Conservation (phyloP, 2,329 filamentous ascomycete species). For the Penicillium sp. region DNA sequence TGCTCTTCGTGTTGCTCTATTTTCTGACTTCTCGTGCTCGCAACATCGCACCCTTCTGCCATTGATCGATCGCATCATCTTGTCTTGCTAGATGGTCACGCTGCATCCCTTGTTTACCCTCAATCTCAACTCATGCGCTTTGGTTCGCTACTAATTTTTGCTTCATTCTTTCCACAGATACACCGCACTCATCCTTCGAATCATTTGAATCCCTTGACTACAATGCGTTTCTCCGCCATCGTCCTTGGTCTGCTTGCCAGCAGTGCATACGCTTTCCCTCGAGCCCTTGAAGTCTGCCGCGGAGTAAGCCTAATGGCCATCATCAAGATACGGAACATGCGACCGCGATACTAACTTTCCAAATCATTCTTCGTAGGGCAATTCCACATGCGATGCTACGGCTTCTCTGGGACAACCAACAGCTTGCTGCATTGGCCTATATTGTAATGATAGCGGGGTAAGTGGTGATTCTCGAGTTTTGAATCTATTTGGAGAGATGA, state of each 20-base stretch:
- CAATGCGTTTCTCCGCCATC: constrained; percentile 23
- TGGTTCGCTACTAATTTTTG: background rate
- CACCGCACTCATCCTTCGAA: background rate
- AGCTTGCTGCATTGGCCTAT: constrained; percentile 8
- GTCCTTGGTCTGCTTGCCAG: constrained; percentile 21
- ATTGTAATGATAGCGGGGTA: constrained; percentile 1
- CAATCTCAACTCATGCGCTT: background rate
- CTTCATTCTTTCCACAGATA: background rate
- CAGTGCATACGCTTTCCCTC: constrained; percentile 18
- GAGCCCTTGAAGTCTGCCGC: constrained; percentile 12
- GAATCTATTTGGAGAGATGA: background rate
- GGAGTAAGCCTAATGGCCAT: constrained; percentile 7
- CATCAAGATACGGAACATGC: background rate
- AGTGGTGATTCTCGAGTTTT: background rate
- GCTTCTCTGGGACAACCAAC: background rate
- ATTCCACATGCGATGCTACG: background rate
- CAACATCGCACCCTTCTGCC: background rate
- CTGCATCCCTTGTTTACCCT: background rate
- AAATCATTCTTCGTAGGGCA: background rate
- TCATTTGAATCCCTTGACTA: background rate
- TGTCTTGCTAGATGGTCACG: background rate
- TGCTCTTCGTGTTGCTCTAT: background rate
- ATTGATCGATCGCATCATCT: background rate
- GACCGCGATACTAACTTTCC: background rate
- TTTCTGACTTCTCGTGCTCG: background rate